Percentiles rank a stretch among this genome's conserved stretches.
Conservation (phyloP, 306 rosid genomes). For the Lathyrus tuberosus region DNA sequence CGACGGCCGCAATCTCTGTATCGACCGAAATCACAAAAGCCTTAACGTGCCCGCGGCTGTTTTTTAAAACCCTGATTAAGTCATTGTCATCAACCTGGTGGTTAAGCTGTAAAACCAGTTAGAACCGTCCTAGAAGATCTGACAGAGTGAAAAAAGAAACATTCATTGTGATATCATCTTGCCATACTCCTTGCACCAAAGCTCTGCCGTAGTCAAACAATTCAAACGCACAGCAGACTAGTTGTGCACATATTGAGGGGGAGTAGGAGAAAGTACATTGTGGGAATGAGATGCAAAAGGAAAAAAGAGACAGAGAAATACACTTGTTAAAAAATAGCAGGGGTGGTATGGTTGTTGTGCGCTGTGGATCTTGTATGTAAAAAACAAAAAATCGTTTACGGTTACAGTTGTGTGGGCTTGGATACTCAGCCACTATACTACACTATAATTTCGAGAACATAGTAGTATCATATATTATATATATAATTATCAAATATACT, state of each 20-base stretch:
- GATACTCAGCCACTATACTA: neutral
- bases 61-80: neutral
- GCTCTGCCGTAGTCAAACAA: neutral
- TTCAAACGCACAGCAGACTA: neutral
- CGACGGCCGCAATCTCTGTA: no score
- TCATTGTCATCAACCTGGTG: neutral
- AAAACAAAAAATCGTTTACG: neutral
- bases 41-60: no score
- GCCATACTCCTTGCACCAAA: neutral
- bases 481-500: neutral
- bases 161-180: neutral
- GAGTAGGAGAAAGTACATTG: neutral
- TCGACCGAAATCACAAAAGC: no score
- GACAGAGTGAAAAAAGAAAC: neutral
- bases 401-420: neutral
- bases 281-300: neutral
- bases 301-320: no score
- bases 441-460: neutral
- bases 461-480: neutral
- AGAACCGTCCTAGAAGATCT: neutral
- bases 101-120: neutral
- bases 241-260: neutral
- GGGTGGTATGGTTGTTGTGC: neutral
- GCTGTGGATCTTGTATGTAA: neutral
- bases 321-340: neutral